Base-by-base conservation (phyloP, 768 basidiomycete species). In the Suillus cothurnatus region DNA sequence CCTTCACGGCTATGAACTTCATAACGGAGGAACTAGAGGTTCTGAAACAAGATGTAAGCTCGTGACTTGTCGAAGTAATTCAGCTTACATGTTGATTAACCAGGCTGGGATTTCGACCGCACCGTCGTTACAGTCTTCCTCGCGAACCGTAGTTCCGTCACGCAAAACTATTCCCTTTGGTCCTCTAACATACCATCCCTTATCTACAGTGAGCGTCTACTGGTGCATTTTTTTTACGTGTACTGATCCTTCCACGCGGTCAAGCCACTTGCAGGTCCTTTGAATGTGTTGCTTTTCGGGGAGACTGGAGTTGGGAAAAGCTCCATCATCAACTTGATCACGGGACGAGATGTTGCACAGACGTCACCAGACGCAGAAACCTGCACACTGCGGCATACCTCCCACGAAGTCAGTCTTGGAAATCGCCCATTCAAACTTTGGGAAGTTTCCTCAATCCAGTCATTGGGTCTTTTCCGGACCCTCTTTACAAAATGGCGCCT, bases 381-480 rank as follows among this genome's bases (percentile, higher is more conserved):
- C 4, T 80, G 77, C 66, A 83, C 83, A 1, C 73, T 79, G 36
- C 64, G 72, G 8, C 73, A 64, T 57, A 64, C 64, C 1, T 31
- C 63, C 1, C 76, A 81, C 65, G 61, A 70, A 8, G 70, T 72
- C 38, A 61, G 19, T 38, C 71, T 79, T 60, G 19, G 58, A 4
- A 69, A 58, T 41, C 67, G 56, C 32, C 61, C 34, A 9, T 80
- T 72, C 68, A 69, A 49, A 50, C 15, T 79, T 53, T 80, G 71
- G 72, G 77, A 80, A 76, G 77, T 38, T 71, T 79, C 36, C 69
- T 77, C 39, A 73, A 71, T 61, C 71, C 68, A 4, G 68, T 72
- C 9, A 64, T 68, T 17, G 76, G 72, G 31, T 70, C 66, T 6
- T 70, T 76, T 31, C 62, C 67, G 6, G 62, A 69, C 5, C 5